Evolutionary conservation across 305 asterid genomes (phyloP).

Genomic region (Fraxinus albicans): DNA sequence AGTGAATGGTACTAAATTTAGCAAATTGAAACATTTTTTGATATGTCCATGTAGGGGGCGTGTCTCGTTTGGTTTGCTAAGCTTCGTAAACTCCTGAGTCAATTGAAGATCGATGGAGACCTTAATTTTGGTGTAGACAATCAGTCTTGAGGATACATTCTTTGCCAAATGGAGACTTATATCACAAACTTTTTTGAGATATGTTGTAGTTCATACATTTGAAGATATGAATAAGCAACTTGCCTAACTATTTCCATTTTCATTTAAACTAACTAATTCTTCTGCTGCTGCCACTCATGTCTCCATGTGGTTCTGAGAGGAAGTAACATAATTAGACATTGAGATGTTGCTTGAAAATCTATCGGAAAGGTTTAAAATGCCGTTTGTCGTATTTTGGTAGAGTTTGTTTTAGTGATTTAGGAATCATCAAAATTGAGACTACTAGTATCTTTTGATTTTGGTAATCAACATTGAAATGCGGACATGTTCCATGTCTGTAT

Average conservation of each 20-base stretch:
- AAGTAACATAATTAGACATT: not conserved
- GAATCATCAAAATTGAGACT: not conserved
- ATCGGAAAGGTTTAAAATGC: no score
- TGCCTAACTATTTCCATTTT: not conserved
- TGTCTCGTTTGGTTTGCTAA: not conserved
- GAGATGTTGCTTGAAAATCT: not conserved
- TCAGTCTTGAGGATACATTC: not conserved
- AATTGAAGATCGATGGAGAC: not conserved
- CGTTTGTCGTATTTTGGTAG: not conserved
- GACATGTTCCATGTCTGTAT: not conserved
- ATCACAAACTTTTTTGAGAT: not conserved
- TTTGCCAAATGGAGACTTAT: not conserved
- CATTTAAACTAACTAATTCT: not conserved
- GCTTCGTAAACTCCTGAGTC: not conserved
- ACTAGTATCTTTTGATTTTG: not conserved
- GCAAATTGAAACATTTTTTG: not conserved
- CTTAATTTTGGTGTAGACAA: not conserved
- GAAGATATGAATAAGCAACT: not conserved
- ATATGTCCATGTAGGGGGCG: not conserved
- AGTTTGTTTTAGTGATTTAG: not conserved
- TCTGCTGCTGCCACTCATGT: not conserved
- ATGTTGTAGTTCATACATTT: not conserved
- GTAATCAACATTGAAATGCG: not conserved
- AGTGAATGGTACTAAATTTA: not conserved
- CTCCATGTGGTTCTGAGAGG: not conserved